Evolutionary conservation across 805 yeast genomes (phyloP).

Genomic region (Cyberlindnera lachancei): DNA sequence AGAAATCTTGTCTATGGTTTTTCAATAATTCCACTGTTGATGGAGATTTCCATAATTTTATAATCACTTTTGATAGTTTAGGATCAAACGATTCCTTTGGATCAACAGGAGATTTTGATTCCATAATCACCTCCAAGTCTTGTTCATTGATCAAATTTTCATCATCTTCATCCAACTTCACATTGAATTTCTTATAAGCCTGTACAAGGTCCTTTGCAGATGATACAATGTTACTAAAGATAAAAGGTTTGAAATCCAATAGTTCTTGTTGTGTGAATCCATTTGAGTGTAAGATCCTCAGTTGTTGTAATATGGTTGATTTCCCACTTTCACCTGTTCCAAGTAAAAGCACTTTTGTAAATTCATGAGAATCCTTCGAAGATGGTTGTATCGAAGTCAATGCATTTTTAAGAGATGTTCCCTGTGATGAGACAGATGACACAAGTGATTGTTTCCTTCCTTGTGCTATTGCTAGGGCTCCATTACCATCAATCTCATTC

Average conservation of each 20-base stretch:
- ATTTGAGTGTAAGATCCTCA: conserved; percentile 33
- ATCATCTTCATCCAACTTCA: conserved; percentile 24
- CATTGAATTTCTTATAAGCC: conserved; percentile 49
- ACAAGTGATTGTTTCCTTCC: conserved; percentile 17
- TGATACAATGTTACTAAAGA: conserved; percentile 69
- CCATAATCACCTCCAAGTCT: conserved; percentile 19
- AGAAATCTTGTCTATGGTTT: conserved; percentile 60
- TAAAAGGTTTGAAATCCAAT: conserved; percentile 68
- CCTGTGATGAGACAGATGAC: conserved; percentile 16
- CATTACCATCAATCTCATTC: no score
- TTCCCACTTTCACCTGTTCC: conserved; percentile 70
- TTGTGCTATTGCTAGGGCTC: no score
- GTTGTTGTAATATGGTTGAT: conserved; percentile 38
- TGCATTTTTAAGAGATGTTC: conserved; percentile 4
- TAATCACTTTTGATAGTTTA: conserved; percentile 40
- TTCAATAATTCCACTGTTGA: conserved; percentile 51
- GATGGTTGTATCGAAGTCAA: conserved; percentile 1
- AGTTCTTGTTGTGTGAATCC: conserved; percentile 50
- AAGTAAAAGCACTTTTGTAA: conserved; percentile 59
- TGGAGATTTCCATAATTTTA: conserved; percentile 47
- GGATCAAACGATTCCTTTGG: conserved; percentile 46
- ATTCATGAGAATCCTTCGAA: conserved; percentile 34
- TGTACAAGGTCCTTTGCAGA: conserved; percentile 64
- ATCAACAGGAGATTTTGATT: conserved; percentile 36
- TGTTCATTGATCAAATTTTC: conserved; percentile 23